Base-by-base conservation (phyloP, 2,329 filamentous ascomycete species). In the Aspergillus caelatus region DNA sequence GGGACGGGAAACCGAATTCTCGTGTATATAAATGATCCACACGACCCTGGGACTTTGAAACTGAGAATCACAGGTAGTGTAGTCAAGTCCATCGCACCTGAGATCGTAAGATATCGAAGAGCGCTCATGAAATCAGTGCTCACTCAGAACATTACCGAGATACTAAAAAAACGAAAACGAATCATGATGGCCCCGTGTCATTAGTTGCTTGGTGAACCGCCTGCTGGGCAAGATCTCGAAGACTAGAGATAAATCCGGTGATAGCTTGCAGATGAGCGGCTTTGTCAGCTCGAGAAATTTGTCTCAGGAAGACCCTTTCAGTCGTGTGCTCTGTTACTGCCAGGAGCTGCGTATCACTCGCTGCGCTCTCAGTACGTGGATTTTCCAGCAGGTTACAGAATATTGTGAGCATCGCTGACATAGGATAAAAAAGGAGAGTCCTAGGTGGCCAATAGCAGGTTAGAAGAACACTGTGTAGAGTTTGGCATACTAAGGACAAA, bases 321-420 rank as follows among this genome's bases (percentile, higher is more conserved):
- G 39, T 41, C 7, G 19, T 41, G 39, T 41, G 39, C 19, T 41
- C 39, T 41, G 39, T 4, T 41, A 10, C 39, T 41, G 39, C 16
- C 19, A 41, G 39, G 16, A 41, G 39, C 9, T 41, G 39, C 39
- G 39, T 41, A n/a, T 41, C 39, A 9, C 39, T n/a, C 4, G 39
- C 19, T 6, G 39, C 39, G 39, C 39, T 41, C 19, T 19, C 16
- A 9, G 39, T 2, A n/a, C 19, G 71, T 0, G 84, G 83, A n/a
- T 81, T 71, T 16, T 74, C 69, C 0, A 86, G 66, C 14, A 85
- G 77, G 60, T 82, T 82, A 71, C 80, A 82, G 64, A 86, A 86
- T 0, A 86, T 70, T 0, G 78, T 80, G 61, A 84, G 72, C 21
- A 83, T 73, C 0, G 84, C 83, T 0, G 81, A 78, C 41, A 83